Percentiles rank a stretch among this genome's conserved stretches.
phyloP scores from a whole-genome alignment of 495 filamentous ascomycete species.

The Penicillium subrubescens region DNA sequence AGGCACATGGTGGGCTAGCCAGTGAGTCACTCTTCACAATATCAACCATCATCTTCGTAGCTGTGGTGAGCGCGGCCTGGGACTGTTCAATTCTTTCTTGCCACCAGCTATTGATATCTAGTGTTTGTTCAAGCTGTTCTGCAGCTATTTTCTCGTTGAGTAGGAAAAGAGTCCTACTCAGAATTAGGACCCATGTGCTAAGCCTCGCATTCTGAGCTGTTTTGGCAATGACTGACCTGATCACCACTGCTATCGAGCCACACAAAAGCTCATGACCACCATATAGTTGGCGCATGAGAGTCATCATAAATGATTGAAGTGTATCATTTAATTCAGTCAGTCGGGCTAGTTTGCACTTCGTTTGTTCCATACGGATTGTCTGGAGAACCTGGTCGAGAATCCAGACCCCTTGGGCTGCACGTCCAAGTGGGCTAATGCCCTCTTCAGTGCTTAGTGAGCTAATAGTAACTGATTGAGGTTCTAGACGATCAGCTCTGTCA shows the following conservation, averaged over 20 bases:
- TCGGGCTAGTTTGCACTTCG: neutral
- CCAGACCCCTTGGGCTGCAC: slow-evolving; percentile 6
- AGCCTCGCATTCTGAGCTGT: neutral
- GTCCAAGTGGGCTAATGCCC: neutral
- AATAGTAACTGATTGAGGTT: neutral
- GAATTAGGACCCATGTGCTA: neutral
- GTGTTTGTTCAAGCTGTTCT: neutral
- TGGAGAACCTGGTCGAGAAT: slow-evolving; percentile 10
- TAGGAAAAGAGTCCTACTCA: slow-evolving; percentile 3
- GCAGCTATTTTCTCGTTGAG: slow-evolving; percentile 3
- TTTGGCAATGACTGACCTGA: slow-evolving; percentile 3
- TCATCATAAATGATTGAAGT: slow-evolving; percentile 5
- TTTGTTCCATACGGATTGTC: neutral
- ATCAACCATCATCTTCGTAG: slow-evolving; percentile 12
- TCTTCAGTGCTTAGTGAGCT: neutral
- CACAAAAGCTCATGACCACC: slow-evolving; percentile 5
- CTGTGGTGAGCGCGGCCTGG: slow-evolving; percentile 4
- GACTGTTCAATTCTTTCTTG: slow-evolving; percentile 2
- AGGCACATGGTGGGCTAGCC: neutral
- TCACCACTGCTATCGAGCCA: slow-evolving; percentile 8
- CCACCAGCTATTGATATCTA: neutral
- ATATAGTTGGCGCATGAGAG: slow-evolving; percentile 1
- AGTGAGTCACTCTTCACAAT: slow-evolving; percentile 1
- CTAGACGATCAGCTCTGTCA: neutral
- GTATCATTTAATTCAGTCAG: slow-evolving; percentile 1